Base-by-base conservation (phyloP, 2,329 filamentous ascomycete genomes). In the Aureobasidium sp. region DNA sequence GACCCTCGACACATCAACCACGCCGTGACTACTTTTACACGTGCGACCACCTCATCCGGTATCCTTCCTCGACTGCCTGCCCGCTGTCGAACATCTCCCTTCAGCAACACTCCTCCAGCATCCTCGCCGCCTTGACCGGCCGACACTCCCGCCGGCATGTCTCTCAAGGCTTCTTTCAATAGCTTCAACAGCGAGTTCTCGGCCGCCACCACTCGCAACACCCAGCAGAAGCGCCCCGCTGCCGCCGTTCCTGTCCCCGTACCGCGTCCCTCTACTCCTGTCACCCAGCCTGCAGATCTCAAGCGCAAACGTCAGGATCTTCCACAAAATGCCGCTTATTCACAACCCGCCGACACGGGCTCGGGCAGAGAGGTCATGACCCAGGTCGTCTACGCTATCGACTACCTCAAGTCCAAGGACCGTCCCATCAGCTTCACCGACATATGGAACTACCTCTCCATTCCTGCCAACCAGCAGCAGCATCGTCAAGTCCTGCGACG, bases 361-460 rank as follows among this genome's bases (percentile, higher is more conserved):
- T 89, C 87, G 58, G 91, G 91, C 67, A 82, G 82, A 64, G 88
- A 93, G 74, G 85, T 94, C 73, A 87, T 91, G 78, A 95, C 91
- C 14, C 90, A 96, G 73, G 87, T 97, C 72, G 84, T 88, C 62
- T 96, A 91, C 76, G 90, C 91, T 22, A 86, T 96, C 72, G 85
- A 92, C 65, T 90, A 91, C 72, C 84, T 96, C 76, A 84, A 84
- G 66, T 86, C 87, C 71, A 86, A 87, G 71, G 83, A 84, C 63
- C 77, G 85, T 64, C 77, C 88, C 61, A 84, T 91, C 72, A 83
- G 82, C 39, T 88, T 95, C 63, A 78, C 83, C 53, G 88, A 93
- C 66, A 87, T 97, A 67, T 83, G 94, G 68, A 84, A 86, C 68
- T 94, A 94, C 73, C 80, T 96, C 64, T 90, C 87, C 59, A 81